A percentile compares a stretch with the other conserved stretches of the same genome.
Evolutionary conservation across 2,329 filamentous ascomycete species (phyloP).

Genomic region (Fusarium pseudocircinatum): DNA sequence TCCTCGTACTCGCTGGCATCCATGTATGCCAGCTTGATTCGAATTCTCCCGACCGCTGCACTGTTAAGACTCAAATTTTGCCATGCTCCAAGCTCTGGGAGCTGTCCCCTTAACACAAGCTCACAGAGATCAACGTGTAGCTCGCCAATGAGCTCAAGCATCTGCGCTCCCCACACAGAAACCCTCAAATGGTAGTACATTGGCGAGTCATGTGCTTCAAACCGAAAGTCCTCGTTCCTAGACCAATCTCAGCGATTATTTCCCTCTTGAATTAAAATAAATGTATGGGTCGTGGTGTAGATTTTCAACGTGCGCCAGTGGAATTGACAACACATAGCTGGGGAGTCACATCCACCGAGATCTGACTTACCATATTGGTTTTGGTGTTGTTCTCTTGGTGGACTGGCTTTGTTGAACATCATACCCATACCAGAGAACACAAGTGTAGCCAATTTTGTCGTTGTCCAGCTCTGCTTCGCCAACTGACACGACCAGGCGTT

Average conservation of each 20-base stretch:
- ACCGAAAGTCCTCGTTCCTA: slow-evolving; percentile 42
- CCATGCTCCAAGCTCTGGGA: slow-evolving; percentile 37
- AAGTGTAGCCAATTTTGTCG: slow-evolving; percentile 34
- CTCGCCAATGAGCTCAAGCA: slow-evolving; percentile 41
- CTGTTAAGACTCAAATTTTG: slow-evolving; percentile 35
- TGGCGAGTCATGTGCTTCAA: slow-evolving; percentile 39
- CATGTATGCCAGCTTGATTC: slow-evolving; percentile 32
- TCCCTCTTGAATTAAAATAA: slow-evolving; percentile 13
- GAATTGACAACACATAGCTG: slow-evolving; percentile 5
- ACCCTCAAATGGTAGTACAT: slow-evolving; percentile 42
- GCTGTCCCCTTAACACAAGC: slow-evolving; percentile 27
- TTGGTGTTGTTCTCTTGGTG: slow-evolving; percentile 29
- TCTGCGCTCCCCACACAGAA: slow-evolving; percentile 41
- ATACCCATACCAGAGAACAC: slow-evolving; percentile 42
- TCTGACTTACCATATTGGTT: slow-evolving; percentile 40
- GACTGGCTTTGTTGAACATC: slow-evolving; percentile 37
- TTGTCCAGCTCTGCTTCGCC: slow-evolving; percentile 31
- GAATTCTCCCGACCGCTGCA: slow-evolving; percentile 29
- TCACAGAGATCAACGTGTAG: slow-evolving; percentile 39
- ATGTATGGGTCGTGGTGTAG: slow-evolving; percentile 2
- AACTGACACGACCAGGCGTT: slow-evolving; percentile 26
- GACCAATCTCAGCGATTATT: slow-evolving; percentile 25
- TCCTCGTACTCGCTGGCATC: slow-evolving; percentile 33
- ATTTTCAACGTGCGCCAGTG: neutral
- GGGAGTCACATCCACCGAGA: slow-evolving; percentile 7